phyloP scores from a whole-genome alignment of 1,284 basidiomycete species.

The Trametes polyzona region DNA sequence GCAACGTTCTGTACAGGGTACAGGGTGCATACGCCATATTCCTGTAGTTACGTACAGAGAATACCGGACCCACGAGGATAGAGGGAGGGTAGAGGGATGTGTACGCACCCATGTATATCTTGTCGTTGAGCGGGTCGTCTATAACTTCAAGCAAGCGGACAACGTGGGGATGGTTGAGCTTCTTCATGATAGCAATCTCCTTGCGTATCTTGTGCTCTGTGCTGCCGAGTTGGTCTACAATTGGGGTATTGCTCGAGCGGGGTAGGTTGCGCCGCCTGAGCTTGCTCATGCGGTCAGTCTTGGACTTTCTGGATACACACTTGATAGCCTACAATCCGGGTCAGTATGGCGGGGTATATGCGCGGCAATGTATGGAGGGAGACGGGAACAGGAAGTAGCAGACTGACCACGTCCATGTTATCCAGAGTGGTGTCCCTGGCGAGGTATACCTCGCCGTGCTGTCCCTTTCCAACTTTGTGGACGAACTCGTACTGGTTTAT shows the following conservation, averaged over 20 bases:
- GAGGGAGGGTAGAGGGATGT: conserved; percentile 27
- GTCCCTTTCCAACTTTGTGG: conserved; percentile 74
- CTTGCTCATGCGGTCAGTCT: conserved; percentile 57
- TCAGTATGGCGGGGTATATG: background rate
- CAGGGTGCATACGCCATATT: background rate
- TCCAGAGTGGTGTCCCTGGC: conserved; percentile 60
- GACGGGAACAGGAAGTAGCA: too few species aligned
- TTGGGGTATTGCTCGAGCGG: conserved; percentile 51
- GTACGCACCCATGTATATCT: conserved; percentile 88
- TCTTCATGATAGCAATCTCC: conserved; percentile 99
- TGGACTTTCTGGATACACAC: conserved; percentile 69
- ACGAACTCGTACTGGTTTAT: conserved; percentile 83
- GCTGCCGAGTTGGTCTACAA: conserved; percentile 66
- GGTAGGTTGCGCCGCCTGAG: conserved; percentile 61
- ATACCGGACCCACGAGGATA: conserved; percentile 17
- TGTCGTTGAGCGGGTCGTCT: conserved; percentile 88
- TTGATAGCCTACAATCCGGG: conserved; percentile 75
- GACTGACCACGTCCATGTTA: conserved; percentile 44
- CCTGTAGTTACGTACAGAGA: background rate
- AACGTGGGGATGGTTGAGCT: conserved; percentile 89
- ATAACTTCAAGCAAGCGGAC: conserved; percentile 95
- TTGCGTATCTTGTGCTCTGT: conserved; percentile 83
- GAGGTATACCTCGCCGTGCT: conserved; percentile 81
- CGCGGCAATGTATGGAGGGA: background rate
- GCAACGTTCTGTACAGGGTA: background rate